Conservation (phyloP, 106 monocot species). For the Dendrobium catenatum region DNA sequence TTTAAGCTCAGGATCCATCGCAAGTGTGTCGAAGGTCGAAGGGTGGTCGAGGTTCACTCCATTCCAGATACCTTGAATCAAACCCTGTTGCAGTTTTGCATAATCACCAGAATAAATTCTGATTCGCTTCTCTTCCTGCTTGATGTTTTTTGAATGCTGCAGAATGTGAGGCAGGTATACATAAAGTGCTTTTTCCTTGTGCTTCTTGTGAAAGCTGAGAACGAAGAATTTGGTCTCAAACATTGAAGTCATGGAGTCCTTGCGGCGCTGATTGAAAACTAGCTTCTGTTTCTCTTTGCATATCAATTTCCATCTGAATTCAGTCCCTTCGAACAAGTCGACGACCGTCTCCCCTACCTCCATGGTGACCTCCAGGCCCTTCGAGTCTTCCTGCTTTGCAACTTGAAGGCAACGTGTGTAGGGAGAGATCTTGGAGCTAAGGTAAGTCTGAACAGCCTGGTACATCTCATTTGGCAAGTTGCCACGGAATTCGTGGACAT, state of each 20-base stretch:
- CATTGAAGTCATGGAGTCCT: too few relatives aligned
- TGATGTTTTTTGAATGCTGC: slow-evolving; percentile 3
- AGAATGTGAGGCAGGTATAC: slow-evolving; percentile 21
- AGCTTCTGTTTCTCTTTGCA: neutral
- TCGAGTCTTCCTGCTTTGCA: slow-evolving; percentile 1
- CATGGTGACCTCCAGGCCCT: neutral
- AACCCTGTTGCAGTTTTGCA: neutral
- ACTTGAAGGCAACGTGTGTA: slow-evolving; percentile 10
- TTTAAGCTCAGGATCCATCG: slow-evolving; percentile 24
- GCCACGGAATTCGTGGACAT: slow-evolving; percentile 16
- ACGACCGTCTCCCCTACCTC: neutral
- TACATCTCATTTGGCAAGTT: slow-evolving; percentile 15
- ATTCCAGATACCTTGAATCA: neutral
- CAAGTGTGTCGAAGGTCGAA: slow-evolving; percentile 28
- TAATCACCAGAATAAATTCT: slow-evolving; percentile 13
- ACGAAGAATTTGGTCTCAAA: slow-evolving; percentile 5
- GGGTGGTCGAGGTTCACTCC: slow-evolving; percentile 13
- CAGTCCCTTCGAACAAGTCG: neutral
- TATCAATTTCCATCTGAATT: slow-evolving; percentile 4
- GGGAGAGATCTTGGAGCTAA: slow-evolving; percentile 12
- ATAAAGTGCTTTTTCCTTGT: slow-evolving; percentile 11
- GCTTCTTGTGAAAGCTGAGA: slow-evolving; percentile 16
- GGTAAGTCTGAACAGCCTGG: slow-evolving; percentile 13
- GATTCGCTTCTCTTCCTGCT: neutral
- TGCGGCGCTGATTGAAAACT: neutral